Conservation (phyloP, 2,329 filamentous ascomycete genomes). For the Boeremia lycopersici region DNA sequence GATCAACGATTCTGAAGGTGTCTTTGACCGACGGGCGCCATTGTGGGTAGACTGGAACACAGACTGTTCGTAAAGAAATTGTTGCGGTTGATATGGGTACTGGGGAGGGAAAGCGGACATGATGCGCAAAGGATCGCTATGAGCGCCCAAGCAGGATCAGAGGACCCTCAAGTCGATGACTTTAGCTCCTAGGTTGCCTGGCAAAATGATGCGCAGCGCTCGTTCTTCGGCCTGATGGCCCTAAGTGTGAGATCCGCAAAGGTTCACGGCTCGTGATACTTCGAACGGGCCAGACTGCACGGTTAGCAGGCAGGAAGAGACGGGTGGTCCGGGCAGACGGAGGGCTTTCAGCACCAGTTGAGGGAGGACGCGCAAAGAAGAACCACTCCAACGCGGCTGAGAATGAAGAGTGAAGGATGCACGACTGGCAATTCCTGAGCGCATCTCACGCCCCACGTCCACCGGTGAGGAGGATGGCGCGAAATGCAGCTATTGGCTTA, state of each 20-base stretch:
- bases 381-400: conserved; percentile 38
- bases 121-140: conserved; percentile 29
- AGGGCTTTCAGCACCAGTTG: conserved; percentile 36
- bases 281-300: conserved; percentile 21
- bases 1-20: conserved; percentile 42
- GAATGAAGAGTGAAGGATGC: conserved; percentile 31
- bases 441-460: conserved; percentile 43
- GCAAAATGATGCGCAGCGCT: conserved; percentile 20
- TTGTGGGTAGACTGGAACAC: conserved; percentile 31
- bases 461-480: conserved; percentile 42
- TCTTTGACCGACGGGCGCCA: conserved; percentile 39
- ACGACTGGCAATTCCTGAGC: conserved; percentile 30
- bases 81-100: conserved; percentile 30
- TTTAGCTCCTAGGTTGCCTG: conserved; percentile 35
- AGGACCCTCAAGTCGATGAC: conserved; percentile 30
- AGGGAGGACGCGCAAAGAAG: conserved; percentile 37
- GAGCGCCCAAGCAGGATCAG: conserved; percentile 28
- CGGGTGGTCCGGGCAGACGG: conserved; percentile 30
- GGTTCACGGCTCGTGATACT: conserved; percentile 27
- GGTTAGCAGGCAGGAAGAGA: conserved; percentile 30
- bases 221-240: conserved; percentile 32
- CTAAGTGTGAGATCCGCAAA: conserved; percentile 20
- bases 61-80: conserved; percentile 27
- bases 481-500: conserved; percentile 42
- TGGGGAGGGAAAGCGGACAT: conserved; percentile 40